These are phyloP conservation scores for Anisodus tanguticus DNA, from an alignment of 257 asterid genomes.

Conservation along the genomic window DNA sequence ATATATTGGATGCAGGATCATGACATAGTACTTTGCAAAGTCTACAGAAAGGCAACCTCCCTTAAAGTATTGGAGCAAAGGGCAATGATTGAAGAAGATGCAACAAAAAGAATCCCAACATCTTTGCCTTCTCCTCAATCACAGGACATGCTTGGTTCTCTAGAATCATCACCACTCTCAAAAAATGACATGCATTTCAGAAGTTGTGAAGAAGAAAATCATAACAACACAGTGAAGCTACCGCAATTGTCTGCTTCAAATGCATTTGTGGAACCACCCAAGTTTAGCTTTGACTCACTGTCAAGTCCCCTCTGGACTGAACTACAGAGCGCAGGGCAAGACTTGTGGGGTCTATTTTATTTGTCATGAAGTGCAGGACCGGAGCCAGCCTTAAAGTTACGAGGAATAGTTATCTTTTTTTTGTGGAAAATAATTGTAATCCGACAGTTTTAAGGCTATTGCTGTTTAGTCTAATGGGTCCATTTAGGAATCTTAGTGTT, in stretches of 20 bases:
- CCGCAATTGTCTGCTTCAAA: conserved; percentile 11
- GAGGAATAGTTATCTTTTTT: neutral
- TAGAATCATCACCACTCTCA: neutral
- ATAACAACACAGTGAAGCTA: neutral
- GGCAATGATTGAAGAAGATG: conserved; percentile 24
- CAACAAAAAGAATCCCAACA: neutral
- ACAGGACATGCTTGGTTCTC: neutral
- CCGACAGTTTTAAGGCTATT: neutral
- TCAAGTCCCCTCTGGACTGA: conserved; percentile 20
- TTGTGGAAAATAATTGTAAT: neutral
- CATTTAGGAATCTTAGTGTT: neutral
- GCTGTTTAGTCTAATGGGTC: neutral
- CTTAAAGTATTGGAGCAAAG: conserved; percentile 21
- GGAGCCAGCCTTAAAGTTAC: no score
- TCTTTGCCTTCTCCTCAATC: neutral
- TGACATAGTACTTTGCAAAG: conserved; percentile 24
- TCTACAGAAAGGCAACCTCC: conserved; percentile 22
- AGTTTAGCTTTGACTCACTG: neutral
- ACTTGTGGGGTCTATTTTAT: conserved; percentile 20
- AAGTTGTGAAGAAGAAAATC: conserved; percentile 10
- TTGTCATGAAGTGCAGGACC: neutral
- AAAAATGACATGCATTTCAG: neutral
- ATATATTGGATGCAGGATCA: conserved; percentile 15
- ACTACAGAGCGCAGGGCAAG: neutral
- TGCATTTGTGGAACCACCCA: conserved; percentile 3